Evolutionary conservation across 2,329 filamentous ascomycete species (phyloP).

Genomic region (Pseudophaeomoniella oleicola): DNA sequence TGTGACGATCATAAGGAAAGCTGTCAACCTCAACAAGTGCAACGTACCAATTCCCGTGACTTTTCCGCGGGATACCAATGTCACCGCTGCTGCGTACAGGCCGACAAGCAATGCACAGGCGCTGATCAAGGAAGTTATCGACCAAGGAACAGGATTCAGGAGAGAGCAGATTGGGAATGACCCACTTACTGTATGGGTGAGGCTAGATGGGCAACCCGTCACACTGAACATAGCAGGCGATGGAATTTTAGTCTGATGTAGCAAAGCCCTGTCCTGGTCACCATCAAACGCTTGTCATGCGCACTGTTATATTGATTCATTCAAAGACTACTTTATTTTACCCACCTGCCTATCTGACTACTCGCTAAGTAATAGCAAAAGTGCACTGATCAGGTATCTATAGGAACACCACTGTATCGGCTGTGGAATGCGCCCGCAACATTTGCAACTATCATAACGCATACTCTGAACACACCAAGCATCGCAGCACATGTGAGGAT

Average conservation of each 20-base stretch:
- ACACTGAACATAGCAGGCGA: constrained; percentile 23
- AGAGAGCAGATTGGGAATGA: constrained; percentile 41
- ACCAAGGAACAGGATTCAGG: constrained; percentile 20
- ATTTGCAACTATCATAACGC: too few species aligned
- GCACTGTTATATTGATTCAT: too few species aligned
- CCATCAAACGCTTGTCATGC: too few species aligned
- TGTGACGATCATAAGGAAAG: not conserved
- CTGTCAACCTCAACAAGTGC: constrained; percentile 30
- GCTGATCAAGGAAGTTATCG: not conserved
- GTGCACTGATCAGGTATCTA: too few species aligned
- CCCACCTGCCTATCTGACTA: too few species aligned
- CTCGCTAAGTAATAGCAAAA: too few species aligned
- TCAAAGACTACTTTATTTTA: too few species aligned
- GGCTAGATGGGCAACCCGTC: constrained; percentile 28
- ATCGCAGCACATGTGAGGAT: too few species aligned
- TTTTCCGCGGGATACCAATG: constrained; percentile 27
- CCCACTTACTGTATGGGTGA: constrained; percentile 36
- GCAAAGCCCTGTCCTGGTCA: too few species aligned
- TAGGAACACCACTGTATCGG: too few species aligned
- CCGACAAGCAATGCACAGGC: constrained; percentile 25
- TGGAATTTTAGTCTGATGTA: not conserved
- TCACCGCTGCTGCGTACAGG: constrained; percentile 6
- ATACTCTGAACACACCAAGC: too few species aligned
- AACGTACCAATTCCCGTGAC: constrained; percentile 38
- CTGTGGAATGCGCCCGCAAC: too few species aligned